Conservation (phyloP, 345 rosid species). For the Aurinia saxatilis region DNA sequence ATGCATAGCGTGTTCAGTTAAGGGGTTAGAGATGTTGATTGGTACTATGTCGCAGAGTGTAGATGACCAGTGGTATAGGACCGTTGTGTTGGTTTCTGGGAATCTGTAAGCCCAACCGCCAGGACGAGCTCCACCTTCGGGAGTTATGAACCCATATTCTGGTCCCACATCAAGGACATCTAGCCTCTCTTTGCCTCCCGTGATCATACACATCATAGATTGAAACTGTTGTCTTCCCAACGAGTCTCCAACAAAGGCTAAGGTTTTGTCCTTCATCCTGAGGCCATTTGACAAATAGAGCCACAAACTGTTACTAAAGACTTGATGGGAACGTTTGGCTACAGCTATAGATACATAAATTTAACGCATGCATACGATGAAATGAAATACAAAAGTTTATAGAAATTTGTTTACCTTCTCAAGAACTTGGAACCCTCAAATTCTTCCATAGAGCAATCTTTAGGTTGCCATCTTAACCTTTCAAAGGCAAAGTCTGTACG, state of each 20-base stretch:
- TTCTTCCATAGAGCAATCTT: conserved; percentile 69
- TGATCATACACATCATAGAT: conserved; percentile 79
- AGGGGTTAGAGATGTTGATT: conserved; percentile 37
- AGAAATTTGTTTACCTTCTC: conserved; percentile 39
- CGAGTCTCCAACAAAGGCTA: conserved; percentile 89
- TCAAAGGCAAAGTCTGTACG: conserved; percentile 81
- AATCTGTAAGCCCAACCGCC: conserved; percentile 76
- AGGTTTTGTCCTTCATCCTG: conserved; percentile 68
- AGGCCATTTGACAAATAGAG: conserved; percentile 12
- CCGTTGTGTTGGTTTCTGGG: conserved; percentile 56
- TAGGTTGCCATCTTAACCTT: conserved; percentile 77
- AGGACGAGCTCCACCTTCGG: conserved; percentile 48
- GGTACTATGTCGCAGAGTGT: conserved; percentile 63
- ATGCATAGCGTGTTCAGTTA: conserved; percentile 66
- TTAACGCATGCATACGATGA: conserved; percentile 1
- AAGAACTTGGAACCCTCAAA: conserved; percentile 72
- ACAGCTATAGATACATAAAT: neutral
- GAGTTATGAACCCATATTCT: conserved; percentile 50
- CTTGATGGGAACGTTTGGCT: conserved; percentile 1
- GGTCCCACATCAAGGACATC: conserved; percentile 54
- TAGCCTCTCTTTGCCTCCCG: conserved; percentile 41
- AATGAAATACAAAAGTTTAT: neutral
- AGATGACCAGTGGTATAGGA: conserved; percentile 77
- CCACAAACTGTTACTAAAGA: conserved; percentile 14
- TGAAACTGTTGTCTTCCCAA: conserved; percentile 80